These are phyloP conservation scores for Pholiota adiposa DNA, from an alignment of 1,284 basidiomycete genomes.

Conservation along the genomic window DNA sequence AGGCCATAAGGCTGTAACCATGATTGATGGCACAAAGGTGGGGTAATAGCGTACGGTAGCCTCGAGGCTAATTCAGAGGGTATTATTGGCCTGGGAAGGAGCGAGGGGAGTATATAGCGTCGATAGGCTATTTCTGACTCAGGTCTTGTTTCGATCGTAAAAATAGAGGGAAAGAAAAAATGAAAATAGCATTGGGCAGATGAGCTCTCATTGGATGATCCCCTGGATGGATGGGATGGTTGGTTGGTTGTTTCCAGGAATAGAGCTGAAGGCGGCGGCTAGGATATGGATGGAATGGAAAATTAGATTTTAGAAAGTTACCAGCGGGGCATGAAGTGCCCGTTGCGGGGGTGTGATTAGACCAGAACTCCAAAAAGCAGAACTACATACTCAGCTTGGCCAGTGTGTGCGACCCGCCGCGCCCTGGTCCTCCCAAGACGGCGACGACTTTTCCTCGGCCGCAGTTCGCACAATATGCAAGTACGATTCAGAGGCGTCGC, in stretches of 20 bases:
- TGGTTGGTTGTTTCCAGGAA: background rate
- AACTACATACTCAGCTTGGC: too few species aligned
- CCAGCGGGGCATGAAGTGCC: background rate
- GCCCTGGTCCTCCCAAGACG: background rate
- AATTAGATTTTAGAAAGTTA: background rate
- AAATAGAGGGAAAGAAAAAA: too few species aligned
- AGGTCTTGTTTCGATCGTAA: background rate
- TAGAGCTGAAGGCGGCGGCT: background rate
- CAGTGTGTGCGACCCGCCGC: background rate
- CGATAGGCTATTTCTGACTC: background rate
- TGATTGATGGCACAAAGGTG: background rate
- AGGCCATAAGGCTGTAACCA: background rate
- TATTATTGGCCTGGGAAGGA: background rate
- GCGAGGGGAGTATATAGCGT: background rate
- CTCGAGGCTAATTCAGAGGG: background rate
- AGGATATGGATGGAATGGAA: background rate
- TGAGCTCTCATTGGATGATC: too few species aligned
- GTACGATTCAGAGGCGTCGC: background rate
- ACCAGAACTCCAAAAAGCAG: too few species aligned
- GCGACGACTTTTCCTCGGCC: background rate
- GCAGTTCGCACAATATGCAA: background rate
- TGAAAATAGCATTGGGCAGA: background rate
- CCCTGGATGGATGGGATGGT: too few species aligned
- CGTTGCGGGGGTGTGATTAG: constrained; percentile 2
- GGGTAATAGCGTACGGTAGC: background rate